phyloP scores from a whole-genome alignment of 148 eudicot species.

The Rhododendron ovatum region DNA sequence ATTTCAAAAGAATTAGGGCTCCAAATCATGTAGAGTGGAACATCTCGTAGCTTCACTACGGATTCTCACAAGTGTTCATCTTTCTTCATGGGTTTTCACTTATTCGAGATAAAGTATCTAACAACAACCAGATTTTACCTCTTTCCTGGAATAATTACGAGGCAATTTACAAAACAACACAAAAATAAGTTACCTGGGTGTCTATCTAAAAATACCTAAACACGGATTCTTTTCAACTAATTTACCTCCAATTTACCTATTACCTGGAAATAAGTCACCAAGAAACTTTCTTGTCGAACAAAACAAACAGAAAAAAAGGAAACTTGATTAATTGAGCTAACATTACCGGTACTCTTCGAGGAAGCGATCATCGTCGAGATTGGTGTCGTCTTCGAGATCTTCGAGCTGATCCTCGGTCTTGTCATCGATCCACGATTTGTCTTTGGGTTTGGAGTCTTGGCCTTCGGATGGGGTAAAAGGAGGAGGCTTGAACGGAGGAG shows the following conservation, averaged over 20 bases:
- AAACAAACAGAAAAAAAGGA: neutral
- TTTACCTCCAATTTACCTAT: neutral
- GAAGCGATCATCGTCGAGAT: constrained; percentile 86
- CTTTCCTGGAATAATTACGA: neutral
- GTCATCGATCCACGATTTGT: constrained; percentile 63
- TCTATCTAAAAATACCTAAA: neutral
- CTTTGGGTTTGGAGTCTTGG: constrained; percentile 55
- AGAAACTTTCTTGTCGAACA: no score
- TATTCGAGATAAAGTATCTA: neutral
- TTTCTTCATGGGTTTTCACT: neutral
- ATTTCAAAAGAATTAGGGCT: neutral
- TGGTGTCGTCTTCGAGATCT: constrained; percentile 73
- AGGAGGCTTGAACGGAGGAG: constrained; percentile 66
- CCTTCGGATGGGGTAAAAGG: constrained; percentile 65
- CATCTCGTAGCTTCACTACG: neutral
- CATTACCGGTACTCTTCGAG: constrained; percentile 72
- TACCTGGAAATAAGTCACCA: neutral
- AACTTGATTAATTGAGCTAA: neutral
- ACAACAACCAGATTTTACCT: neutral
- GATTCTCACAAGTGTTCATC: neutral
- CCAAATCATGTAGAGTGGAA: neutral
- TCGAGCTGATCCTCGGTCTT: constrained; percentile 83
- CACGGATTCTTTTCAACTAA: neutral
- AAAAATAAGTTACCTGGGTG: neutral
- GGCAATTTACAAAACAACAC: neutral